Evolutionary conservation across 345 rosid genomes (phyloP), one percentile per base, ranked within the genome.

Genomic region (Syzygium oleosum): DNA sequence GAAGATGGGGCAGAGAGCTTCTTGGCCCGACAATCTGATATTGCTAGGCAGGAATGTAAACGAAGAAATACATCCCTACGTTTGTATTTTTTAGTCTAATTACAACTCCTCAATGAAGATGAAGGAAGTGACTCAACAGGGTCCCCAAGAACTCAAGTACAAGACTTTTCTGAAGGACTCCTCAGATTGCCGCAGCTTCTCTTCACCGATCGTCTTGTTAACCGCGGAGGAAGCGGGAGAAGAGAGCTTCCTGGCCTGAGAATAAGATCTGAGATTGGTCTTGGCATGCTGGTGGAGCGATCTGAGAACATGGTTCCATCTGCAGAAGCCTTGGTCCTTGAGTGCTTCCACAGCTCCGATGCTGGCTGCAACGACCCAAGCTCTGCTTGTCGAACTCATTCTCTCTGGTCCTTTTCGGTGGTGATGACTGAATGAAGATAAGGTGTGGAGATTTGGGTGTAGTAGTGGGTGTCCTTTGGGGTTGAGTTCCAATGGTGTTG

Each of bases 281-380:
- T 87, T 85, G 46, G 89, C 77, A 49, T 90, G 88, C 78, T 92
- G 93, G 29, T 92, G 91, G 16, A 91, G 84, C 0, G 92, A 93
- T 52, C 94, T 86, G 56, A 92, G 53, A 4, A 87, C 10, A 85
- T 92, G 89, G 52, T 92, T 93, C 95, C 94, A 94, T 9, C 95
- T 88, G 80, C 94, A 92, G 58, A 93, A 25, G 14, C 94, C 93
- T 31, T 93, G 93, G 46, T 92, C 94, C 84, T 94, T 94, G 31
- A 93, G 84, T 16, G 94, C 93, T 90, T 94, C 94, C 58, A 93
- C 88, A 1, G 89, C 93, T 80, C 93, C 96, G 17, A 92, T 89
- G 84, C 92, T 92, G 34, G 94, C 92, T 5, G 95, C 96, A 21
- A 91, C 94, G 23, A 93, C 63, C 93, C 95, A 92, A 46, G 94